A percentile compares a stretch with the other conserved stretches of the same genome.
Conservation (phyloP, 169 alveolate species). For the Fabrea salina region DNA sequence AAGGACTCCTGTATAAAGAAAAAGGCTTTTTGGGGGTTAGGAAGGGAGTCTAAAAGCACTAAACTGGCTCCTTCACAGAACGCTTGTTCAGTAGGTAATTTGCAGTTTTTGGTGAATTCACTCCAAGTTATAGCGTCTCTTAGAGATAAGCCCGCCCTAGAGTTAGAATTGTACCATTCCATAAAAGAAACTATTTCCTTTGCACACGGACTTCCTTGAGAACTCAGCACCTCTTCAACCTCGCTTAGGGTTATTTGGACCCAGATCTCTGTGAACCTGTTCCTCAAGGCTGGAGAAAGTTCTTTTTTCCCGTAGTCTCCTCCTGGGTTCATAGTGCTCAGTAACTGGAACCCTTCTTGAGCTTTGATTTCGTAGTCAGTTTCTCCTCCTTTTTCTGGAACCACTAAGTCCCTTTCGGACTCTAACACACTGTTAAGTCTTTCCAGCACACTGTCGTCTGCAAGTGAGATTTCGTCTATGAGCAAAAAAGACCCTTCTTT, state of each 20-base stretch:
- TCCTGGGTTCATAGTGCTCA: constrained; percentile 99
- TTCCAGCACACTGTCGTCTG: constrained; percentile 98
- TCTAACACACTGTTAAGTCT: constrained; percentile 98
- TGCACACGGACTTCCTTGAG: not conserved
- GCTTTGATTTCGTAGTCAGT: constrained; percentile 81
- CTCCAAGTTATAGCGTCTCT: constrained; percentile 55
- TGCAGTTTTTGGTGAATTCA: constrained; percentile 27
- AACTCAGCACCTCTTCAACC: not conserved
- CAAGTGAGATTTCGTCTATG: constrained; percentile 98
- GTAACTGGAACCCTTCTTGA: constrained; percentile 88
- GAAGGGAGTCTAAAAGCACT: not conserved
- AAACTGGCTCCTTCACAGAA: not conserved
- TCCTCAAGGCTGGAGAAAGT: constrained; percentile 97
- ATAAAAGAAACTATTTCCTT: not conserved
- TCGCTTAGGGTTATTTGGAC: constrained; percentile 57
- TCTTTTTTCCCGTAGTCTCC: constrained; percentile 99
- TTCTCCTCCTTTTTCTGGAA: constrained; percentile 70
- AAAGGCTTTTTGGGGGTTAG: too few relatives aligned
- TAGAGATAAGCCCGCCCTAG: constrained; percentile 56
- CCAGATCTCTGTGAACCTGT: constrained; percentile 97
- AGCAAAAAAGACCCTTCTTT: constrained; percentile 92
- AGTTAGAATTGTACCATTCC: constrained; percentile 52
- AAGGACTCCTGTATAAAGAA: too few relatives aligned
- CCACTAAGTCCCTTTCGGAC: constrained; percentile 67
- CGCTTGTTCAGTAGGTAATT: not conserved